Evolutionary conservation across 2,329 filamentous ascomycete species (phyloP), one percentile per base, ranked within the genome.

Genomic region (Bipolaris oryzae): DNA sequence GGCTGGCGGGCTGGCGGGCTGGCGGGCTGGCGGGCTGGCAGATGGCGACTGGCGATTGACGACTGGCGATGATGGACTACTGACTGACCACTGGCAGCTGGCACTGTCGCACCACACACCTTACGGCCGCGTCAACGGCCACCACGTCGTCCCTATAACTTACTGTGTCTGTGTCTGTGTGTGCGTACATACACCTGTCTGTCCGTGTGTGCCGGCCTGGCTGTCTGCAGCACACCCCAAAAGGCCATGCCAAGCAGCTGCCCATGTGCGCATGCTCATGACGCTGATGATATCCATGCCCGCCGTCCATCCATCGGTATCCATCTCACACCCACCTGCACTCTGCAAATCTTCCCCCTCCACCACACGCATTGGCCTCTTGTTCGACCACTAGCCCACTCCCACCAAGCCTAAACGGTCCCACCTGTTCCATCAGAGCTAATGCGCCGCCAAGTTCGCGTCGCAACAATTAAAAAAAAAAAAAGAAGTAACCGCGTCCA

Each of bases 331-430:
- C 42, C 42, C 11, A 28, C 42, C 45, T 48, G 21, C 45, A 46
- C 28, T 13, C 5, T 38, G 45, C 45, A 38, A 38, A 48, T 48
- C 45, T 28, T 31, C 45, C 45, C 34, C 39, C 31, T 44, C 39
- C 31, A 44, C 28, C 39, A 33, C 39, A 43, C 35, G 49, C 49
- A 51, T 51, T 43, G 28, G 31, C 39, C 35, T 35, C 18, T 44
- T 44, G 33, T 50, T 43, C 31, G 34, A 31, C 20, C 41, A 15
- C 39, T 43, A 51, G 49, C 39, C 47, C 13, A 35, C 16, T 28
- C 25, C 28, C 21, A 51, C 39, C 34, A 37, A 16, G 39, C 49
- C 49, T 18, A 51, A 28, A 42, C 31, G 20, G 49, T 44, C 41
- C 39, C 49, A 48, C 45, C 45, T 48, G 45, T 48, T 48, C 45